Evolutionary conservation across 75 land plant genomes (phyloP), one percentile per base, ranked within the genome.

Genomic region (Selaginella moellendorffii): DNA sequence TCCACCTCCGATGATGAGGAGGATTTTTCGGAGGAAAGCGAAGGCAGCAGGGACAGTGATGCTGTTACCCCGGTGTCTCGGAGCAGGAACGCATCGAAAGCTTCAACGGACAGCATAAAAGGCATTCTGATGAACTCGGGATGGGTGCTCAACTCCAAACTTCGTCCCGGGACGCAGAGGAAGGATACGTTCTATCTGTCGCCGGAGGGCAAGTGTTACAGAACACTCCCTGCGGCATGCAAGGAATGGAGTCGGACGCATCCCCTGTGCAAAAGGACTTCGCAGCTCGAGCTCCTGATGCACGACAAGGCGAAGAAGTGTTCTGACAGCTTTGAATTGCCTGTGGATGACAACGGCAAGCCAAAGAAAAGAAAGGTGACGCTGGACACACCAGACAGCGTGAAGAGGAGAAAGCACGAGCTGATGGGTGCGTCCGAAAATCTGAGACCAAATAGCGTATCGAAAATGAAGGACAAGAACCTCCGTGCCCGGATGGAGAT

Each of bases 221-320:
- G 63, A 30, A 78, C 87, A 31, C 75, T 83, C 17, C 25, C 0
- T 27, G 24, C 69, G 63, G 70, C 77, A 2, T 81, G 84, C 61
- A 2, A 36, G 36, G 54, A 54, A 24, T 67, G 76, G 63, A 36
- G 46, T 14, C 5, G 14, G 46, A 36, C 46, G 14, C 46, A 36
- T 36, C 46, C 46, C 10, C 9, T 22, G 31, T 0, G n/a, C 1
- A 59, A 5, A 64, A 1, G 27, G 23, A 12, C 19, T 24, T 24
- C 56, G 24, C 65, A 61, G 8, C 56, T 58, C 22, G 26, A 58
- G 65, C 1, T 2, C 19, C 17, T 65, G 23, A 20, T 46, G 26
- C 63, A 24, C 12, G 63, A 64, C 12, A 54, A 20, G 22, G 66
- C 24, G 25, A 21, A 10, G 61, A 64, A 18, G 14, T 46, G 61